A percentile compares a stretch with the other conserved stretches of the same genome.
These are phyloP conservation scores for Metschnikowia borealis DNA, from an alignment of 805 yeast species.

Conservation along the genomic window DNA sequence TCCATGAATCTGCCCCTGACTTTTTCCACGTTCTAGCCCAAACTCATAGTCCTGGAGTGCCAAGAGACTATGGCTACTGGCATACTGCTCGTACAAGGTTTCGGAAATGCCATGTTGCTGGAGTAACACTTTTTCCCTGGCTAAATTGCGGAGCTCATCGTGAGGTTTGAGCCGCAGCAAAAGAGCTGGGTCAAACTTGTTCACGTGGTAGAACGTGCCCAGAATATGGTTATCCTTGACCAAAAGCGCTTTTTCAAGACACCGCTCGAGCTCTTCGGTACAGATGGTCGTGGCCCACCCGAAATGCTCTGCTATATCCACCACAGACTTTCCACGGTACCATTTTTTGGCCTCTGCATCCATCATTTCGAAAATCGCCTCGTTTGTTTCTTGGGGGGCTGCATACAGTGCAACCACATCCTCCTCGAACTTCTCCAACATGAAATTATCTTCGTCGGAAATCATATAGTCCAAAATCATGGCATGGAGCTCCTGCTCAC, in stretches of 20 bases:
- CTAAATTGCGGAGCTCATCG: constrained; percentile 1
- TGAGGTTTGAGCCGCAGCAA: constrained; percentile 8
- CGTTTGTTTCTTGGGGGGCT: too few relatives aligned
- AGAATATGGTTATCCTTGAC: constrained; percentile 66
- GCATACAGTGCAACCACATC: constrained; percentile 17
- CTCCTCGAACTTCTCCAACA: constrained; percentile 22
- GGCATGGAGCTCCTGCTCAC: constrained; percentile 22
- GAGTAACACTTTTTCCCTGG: constrained; percentile 7
- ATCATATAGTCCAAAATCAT: constrained; percentile 24
- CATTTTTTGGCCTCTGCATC: too few relatives aligned
- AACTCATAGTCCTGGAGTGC: constrained; percentile 9
- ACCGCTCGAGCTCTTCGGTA: constrained; percentile 56
- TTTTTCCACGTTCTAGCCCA: constrained; percentile 4
- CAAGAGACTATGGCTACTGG: constrained; percentile 2
- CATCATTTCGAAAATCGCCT: too few relatives aligned
- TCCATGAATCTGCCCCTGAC: too few relatives aligned
- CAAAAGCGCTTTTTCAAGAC: constrained; percentile 53
- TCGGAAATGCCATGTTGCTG: constrained; percentile 12
- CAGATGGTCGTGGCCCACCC: constrained; percentile 68
- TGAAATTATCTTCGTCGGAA: constrained; percentile 22
- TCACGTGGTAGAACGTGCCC: constrained; percentile 62
- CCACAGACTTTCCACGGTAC: constrained; percentile 20
- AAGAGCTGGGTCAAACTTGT: constrained; percentile 22
- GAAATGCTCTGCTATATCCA: constrained; percentile 46
- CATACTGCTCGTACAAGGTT: constrained; percentile 5